Evolutionary conservation across 2,329 filamentous ascomycete species (phyloP).

Genomic region (Hyphodiscus sp.): DNA sequence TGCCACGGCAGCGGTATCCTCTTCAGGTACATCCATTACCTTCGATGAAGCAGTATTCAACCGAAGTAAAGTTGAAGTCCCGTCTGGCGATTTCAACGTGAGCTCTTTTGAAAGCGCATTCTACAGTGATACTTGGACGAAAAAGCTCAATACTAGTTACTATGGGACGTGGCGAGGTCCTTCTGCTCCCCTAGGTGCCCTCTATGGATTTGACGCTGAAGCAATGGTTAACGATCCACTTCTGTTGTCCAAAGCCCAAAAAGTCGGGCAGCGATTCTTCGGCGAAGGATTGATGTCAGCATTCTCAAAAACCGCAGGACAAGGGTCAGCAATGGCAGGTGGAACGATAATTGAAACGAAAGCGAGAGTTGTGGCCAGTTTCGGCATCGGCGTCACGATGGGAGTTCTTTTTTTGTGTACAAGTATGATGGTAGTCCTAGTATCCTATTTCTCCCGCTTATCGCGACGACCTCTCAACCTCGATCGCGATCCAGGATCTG

Average conservation of each 20-base stretch:
- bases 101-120: conserved; percentile 11
- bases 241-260: conserved; percentile 9
- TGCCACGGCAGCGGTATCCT: conserved; percentile 8
- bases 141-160: conserved; percentile 7
- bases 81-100: conserved; percentile 3
- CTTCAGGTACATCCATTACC: conserved; percentile 4
- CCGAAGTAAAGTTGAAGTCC: not conserved
- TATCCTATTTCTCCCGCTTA: conserved; percentile 5
- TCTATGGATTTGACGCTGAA: conserved; percentile 6
- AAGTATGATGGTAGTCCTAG: conserved; percentile 7
- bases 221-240: conserved; percentile 9
- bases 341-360: conserved; percentile 2
- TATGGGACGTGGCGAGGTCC: conserved; percentile 8
- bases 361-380: conserved; percentile 9
- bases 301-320: conserved; percentile 3
- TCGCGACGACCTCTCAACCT: conserved; percentile 12
- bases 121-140: conserved; percentile 11
- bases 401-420: conserved; percentile 5
- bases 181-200: conserved; percentile 7
- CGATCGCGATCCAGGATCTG: conserved; percentile 3
- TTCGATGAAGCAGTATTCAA: conserved; percentile 9
- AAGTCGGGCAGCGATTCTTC: conserved; percentile 13
- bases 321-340: not conserved
- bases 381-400: conserved; percentile 7
- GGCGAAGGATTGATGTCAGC: conserved; percentile 12